Evolutionary conservation across 2,329 filamentous ascomycete genomes (phyloP).

Genomic region (Verticillium alfalfae): DNA sequence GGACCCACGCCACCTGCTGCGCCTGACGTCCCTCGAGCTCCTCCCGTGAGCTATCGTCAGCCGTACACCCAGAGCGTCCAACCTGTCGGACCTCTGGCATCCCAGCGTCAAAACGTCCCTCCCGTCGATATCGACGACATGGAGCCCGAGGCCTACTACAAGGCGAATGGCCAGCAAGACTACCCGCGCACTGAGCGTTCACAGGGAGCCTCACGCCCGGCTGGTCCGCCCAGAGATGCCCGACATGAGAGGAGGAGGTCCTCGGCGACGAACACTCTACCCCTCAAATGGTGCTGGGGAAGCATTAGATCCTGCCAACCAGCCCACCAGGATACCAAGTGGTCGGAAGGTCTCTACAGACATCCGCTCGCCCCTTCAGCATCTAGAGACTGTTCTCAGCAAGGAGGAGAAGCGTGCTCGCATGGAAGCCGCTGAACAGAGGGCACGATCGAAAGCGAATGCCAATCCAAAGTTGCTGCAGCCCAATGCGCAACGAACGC

Average conservation of each 20-base stretch:
- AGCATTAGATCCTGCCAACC: constrained; percentile 8
- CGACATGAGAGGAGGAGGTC: neutral
- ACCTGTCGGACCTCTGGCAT: constrained; percentile 21
- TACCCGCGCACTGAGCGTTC: neutral
- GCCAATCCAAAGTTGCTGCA: constrained; percentile 17
- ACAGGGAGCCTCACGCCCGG: neutral
- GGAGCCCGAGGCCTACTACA: constrained; percentile 25
- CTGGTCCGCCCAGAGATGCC: neutral
- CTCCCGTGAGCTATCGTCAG: constrained; percentile 52
- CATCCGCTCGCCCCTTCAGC: constrained; percentile 86
- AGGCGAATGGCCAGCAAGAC: constrained; percentile 2
- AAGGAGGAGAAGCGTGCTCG: constrained; percentile 92
- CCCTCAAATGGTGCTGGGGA: neutral
- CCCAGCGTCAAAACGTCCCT: constrained; percentile 13
- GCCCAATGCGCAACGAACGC: neutral
- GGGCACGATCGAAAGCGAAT: constrained; percentile 57
- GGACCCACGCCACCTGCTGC: constrained; percentile 40
- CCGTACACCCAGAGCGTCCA: constrained; percentile 34
- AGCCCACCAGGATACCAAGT: constrained; percentile 31
- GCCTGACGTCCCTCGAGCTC: constrained; percentile 56
- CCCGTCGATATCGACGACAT: neutral
- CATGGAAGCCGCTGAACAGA: constrained; percentile 74
- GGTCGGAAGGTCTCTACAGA: constrained; percentile 61
- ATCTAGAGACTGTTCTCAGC: constrained; percentile 84
- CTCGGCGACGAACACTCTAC: neutral